Base-by-base conservation (phyloP, 2,329 filamentous ascomycete species). In the Botrytis fabae region DNA sequence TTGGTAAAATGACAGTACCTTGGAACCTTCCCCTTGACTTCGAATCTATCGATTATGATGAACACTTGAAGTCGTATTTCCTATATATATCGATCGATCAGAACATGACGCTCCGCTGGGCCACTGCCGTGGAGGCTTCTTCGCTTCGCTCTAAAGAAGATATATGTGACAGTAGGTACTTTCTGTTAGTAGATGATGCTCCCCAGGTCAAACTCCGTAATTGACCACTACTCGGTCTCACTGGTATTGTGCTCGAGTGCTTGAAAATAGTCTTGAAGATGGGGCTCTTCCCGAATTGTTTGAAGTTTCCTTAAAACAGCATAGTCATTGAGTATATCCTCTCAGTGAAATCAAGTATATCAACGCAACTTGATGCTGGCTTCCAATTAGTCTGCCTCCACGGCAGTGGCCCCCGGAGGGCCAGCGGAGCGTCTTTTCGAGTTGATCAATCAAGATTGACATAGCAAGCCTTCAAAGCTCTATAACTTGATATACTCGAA, bases 121-220 rank as follows among this genome's bases (percentile, higher is more conserved):
- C 60, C 38, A 62, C 60, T 62, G 35, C 60, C 25, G 60, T 62
- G 60, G 60, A 25, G 60, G 22, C 60, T 62, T 62, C 25, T 42
- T 62, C 60, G 60, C 60, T 62, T 62, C 38, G 35, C 60, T 62
- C 60, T 10, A n/a, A 35, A 62, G 35, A 22, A n/a, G 35, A 38
- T 8, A n/a, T 14, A 40, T 8, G 4, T 42, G 14, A 62, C 40
- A 16, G 38, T 18, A n/a, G 5, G 14, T 42, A 10, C 10, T 42
- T 42, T n/a, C 59, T 16, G 2, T 40, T 2, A 18, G 59, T 22
- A 18, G 20, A 61, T 40, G 38, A n/a, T 16, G 1, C 35, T 14
- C 25, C 35, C 7, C 1, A 9, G 18, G 9, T 61, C 12, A n/a
- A 16, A n/a, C 12, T 61, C 35, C 16, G 6, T 61, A 40, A 8